These are phyloP conservation scores for Mucor sp. DNA, from an alignment of 371 early-diverging fungal species.

Conservation along the genomic window DNA sequence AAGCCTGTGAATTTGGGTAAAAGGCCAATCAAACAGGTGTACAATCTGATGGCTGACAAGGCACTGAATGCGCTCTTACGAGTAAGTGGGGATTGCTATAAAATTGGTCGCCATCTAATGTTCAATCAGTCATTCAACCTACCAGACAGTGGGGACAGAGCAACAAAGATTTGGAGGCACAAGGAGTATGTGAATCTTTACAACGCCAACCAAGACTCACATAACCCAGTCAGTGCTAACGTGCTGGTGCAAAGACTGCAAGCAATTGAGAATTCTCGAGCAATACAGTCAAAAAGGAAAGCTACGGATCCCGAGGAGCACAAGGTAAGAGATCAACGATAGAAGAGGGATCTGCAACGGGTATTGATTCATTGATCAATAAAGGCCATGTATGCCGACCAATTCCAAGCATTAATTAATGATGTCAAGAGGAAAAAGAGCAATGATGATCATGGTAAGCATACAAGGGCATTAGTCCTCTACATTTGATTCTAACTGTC, in stretches of 20 bases:
- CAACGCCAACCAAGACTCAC: constrained; percentile 28
- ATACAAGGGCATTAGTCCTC: too few species aligned
- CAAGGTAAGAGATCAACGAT: constrained; percentile 6
- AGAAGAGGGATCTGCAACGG: neutral
- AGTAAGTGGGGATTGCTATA: constrained; percentile 6
- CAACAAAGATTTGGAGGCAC: constrained; percentile 22
- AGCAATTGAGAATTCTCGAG: constrained; percentile 8
- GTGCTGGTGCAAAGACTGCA: constrained; percentile 14
- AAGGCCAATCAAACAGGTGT: constrained; percentile 12
- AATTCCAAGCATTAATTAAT: constrained; percentile 14
- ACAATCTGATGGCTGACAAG: constrained; percentile 17
- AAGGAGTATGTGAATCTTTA: constrained; percentile 27
- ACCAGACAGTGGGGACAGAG: constrained; percentile 27
- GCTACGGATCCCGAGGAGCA: constrained; percentile 12
- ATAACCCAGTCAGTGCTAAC: constrained; percentile 12
- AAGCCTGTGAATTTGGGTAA: constrained; percentile 5
- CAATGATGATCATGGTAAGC: neutral
- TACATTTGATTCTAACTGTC: too few species aligned
- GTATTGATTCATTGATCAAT: constrained; percentile 1
- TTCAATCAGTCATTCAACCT: neutral
- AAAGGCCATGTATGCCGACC: constrained; percentile 17
- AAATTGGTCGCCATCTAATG: neutral
- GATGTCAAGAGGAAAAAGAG: neutral
- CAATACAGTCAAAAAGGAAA: constrained; percentile 10
- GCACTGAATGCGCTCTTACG: constrained; percentile 5